A percentile compares a stretch with the other conserved stretches of the same genome.
phyloP scores from a whole-genome alignment of 2,329 filamentous ascomycete species.

The Metarhizium anisopliae region DNA sequence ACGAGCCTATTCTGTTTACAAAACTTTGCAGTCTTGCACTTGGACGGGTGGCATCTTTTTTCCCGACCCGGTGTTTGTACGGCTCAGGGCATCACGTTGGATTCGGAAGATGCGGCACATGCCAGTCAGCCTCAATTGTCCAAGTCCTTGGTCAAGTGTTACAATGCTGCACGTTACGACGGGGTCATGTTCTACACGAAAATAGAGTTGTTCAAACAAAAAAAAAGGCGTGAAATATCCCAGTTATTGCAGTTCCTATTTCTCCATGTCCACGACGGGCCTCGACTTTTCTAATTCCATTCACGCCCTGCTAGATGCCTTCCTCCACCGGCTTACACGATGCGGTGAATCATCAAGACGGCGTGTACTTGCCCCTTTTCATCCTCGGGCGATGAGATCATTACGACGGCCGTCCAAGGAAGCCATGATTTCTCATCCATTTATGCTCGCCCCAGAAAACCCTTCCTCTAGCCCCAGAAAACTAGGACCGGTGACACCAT shows the following conservation, averaged over 20 bases:
- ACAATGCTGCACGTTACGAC: no score
- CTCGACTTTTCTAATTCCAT: not conserved
- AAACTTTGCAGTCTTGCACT: no score
- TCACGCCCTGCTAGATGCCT: not conserved
- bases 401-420: not conserved
- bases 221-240: no score
- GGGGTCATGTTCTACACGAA: no score
- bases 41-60: no score
- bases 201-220: no score
- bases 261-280: no score
- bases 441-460: conserved; percentile 1
- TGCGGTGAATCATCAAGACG: not conserved
- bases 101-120: not conserved
- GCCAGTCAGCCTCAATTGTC: not conserved
- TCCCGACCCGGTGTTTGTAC: no score
- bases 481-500: not conserved
- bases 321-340: no score
- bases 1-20: no score
- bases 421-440: not conserved
- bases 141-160: no score
- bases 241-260: no score
- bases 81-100: not conserved
- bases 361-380: not conserved
- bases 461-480: conserved; percentile 4
- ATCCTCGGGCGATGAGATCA: conserved; percentile 5